Evolutionary conservation across 208 protist species (phyloP).

Genomic region (Balamuthia mandrillaris): DNA sequence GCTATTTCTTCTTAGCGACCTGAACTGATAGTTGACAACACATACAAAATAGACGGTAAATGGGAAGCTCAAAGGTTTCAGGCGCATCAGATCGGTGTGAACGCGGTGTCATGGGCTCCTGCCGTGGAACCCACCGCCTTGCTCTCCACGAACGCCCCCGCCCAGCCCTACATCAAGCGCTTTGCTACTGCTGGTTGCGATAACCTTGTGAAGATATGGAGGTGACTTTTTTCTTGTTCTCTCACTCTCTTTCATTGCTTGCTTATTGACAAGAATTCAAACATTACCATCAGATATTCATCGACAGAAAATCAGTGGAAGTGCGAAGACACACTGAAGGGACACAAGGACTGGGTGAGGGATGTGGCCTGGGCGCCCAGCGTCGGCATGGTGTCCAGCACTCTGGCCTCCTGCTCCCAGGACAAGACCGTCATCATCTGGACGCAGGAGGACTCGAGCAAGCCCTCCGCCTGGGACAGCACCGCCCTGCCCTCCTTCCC

Average conservation of each 20-base stretch:
- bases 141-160: background rate
- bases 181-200: slow-evolving; percentile 78
- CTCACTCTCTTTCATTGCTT: background rate
- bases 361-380: slow-evolving; percentile 83
- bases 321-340: slow-evolving; percentile 43
- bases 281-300: slow-evolving; percentile 6
- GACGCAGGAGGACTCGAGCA: slow-evolving; percentile 40
- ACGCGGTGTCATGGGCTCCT: slow-evolving; percentile 74
- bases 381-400: slow-evolving; percentile 62
- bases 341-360: slow-evolving; percentile 79
- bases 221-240: slow-evolving; percentile 16
- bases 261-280: background rate
- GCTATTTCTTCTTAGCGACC: slow-evolving; percentile 68
- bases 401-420: slow-evolving; percentile 65
- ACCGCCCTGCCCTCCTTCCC: background rate
- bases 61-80: slow-evolving; percentile 74
- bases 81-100: slow-evolving; percentile 67
- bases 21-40: slow-evolving; percentile 74
- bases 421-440: slow-evolving; percentile 64
- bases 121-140: slow-evolving; percentile 46
- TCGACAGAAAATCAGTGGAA: slow-evolving; percentile 41
- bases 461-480: background rate
- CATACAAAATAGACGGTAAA: slow-evolving; percentile 79
- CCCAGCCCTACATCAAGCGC: slow-evolving; percentile 24
- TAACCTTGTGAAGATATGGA: slow-evolving; percentile 78